A percentile compares a stretch with the other conserved stretches of the same genome.
These are phyloP conservation scores for Hordeum pubiflorum DNA, from an alignment of 202 grass and related monocot genomes.

Conservation along the genomic window DNA sequence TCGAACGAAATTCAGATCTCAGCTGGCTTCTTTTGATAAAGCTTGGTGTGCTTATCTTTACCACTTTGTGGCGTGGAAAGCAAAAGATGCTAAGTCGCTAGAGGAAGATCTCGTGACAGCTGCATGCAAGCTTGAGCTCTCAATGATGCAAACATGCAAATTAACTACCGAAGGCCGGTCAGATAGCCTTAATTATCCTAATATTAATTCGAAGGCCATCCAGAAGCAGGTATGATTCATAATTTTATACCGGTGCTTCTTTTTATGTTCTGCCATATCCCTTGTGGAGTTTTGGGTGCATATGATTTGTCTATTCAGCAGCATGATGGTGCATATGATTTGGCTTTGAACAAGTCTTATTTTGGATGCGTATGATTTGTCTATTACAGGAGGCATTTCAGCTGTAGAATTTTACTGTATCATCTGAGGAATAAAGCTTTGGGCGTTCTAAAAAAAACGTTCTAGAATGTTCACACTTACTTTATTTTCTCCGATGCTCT, in stretches of 20 bases:
- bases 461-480: background rate
- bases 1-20: constrained; percentile 57
- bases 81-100: constrained; percentile 74
- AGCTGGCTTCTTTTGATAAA: constrained; percentile 75
- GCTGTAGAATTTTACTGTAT: background rate
- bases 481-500: constrained; percentile 1
- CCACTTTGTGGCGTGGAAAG: constrained; percentile 85
- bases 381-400: background rate
- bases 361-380: too few relatives aligned
- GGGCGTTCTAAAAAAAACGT: background rate
- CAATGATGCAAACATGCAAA: constrained; percentile 90
- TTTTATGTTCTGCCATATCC: background rate
- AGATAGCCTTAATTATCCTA: constrained; percentile 33
- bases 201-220: constrained; percentile 63
- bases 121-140: constrained; percentile 81
- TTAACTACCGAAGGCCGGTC: constrained; percentile 41
- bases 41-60: constrained; percentile 82
- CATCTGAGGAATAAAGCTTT: background rate
- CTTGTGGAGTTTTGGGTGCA: background rate
- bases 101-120: constrained; percentile 79
- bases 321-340: too few relatives aligned
- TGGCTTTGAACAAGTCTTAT: too few relatives aligned
- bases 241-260: background rate
- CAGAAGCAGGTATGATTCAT: constrained; percentile 61
- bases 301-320: background rate